Percentiles rank a stretch among this genome's conserved stretches.
Conservation (phyloP, 2,329 filamentous ascomycete species). For the Cadophora luteo-olivacea region DNA sequence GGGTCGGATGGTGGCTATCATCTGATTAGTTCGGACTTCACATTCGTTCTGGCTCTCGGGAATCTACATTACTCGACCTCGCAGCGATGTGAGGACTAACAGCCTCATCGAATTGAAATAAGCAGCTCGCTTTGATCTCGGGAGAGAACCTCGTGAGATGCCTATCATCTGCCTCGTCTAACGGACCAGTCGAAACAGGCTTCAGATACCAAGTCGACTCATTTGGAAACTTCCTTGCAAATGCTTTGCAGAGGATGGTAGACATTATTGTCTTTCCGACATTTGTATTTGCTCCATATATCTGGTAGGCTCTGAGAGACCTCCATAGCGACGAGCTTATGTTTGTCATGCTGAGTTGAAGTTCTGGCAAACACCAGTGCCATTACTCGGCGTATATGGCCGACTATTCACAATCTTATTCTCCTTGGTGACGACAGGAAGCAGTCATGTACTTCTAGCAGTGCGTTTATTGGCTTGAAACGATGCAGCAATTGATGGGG, state of each 20-base stretch:
- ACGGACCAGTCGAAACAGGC: constrained; percentile 79
- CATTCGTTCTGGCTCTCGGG: constrained; percentile 29
- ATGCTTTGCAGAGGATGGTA: constrained; percentile 72
- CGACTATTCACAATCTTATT: neutral
- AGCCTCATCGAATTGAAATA: constrained; percentile 76
- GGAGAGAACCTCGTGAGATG: constrained; percentile 66
- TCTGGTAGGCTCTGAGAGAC: constrained; percentile 71
- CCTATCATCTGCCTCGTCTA: constrained; percentile 71
- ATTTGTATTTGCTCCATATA: constrained; percentile 85
- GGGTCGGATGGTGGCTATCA: constrained; percentile 57
- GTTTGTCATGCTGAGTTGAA: constrained; percentile 20
- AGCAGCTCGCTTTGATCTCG: constrained; percentile 60
- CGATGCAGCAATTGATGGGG: neutral
- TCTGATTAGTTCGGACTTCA: constrained; percentile 32
- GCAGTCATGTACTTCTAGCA: no score
- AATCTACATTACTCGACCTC: constrained; percentile 24
- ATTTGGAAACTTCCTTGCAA: constrained; percentile 52
- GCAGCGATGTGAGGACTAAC: constrained; percentile 82
- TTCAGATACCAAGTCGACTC: constrained; percentile 73
- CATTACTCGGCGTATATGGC: neutral
- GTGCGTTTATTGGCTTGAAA: no score
- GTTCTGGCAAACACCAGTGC: neutral
- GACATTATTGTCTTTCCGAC: constrained; percentile 86
- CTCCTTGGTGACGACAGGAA: no score
- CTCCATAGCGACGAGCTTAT: constrained; percentile 47